These are phyloP conservation scores for Angophora floribunda DNA, from an alignment of 345 rosid genomes.

Conservation along the genomic window DNA sequence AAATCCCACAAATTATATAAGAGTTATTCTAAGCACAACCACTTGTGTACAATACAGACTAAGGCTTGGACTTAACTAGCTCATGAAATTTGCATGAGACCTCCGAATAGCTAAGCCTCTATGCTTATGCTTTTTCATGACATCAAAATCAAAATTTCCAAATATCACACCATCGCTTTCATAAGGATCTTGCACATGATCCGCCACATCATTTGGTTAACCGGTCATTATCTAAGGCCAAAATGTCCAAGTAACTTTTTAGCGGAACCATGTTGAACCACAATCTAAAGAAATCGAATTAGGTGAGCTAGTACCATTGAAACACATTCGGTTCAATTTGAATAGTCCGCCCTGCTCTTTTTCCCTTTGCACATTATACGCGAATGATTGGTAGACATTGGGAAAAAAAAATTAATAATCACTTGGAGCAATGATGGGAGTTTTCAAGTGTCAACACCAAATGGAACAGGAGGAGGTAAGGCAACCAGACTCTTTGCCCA, in stretches of 20 bases:
- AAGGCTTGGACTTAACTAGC: background rate
- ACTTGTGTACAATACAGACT: background rate
- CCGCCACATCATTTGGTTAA: background rate
- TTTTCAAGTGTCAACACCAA: background rate
- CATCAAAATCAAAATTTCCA: background rate
- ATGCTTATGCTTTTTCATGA: background rate
- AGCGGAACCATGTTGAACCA: background rate
- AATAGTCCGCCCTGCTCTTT: background rate
- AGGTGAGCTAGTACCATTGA: background rate
- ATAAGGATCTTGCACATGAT: background rate
- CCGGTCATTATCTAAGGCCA: background rate
- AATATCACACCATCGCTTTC: background rate
- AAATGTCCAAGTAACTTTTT: background rate
- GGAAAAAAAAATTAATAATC: background rate
- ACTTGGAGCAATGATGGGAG: background rate
- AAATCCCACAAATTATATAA: background rate
- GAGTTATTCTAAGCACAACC: background rate
- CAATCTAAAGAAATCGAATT: background rate
- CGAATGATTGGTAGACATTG: background rate
- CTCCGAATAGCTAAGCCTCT: background rate
- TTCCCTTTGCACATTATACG: background rate
- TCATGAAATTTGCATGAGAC: background rate
- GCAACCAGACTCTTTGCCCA: background rate
- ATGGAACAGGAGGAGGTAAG: background rate
- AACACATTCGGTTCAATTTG: background rate